Percentiles rank a stretch among this genome's conserved stretches.
phyloP scores from a whole-genome alignment of 495 filamentous ascomycete genomes.

The Bathelium albidoporum region DNA sequence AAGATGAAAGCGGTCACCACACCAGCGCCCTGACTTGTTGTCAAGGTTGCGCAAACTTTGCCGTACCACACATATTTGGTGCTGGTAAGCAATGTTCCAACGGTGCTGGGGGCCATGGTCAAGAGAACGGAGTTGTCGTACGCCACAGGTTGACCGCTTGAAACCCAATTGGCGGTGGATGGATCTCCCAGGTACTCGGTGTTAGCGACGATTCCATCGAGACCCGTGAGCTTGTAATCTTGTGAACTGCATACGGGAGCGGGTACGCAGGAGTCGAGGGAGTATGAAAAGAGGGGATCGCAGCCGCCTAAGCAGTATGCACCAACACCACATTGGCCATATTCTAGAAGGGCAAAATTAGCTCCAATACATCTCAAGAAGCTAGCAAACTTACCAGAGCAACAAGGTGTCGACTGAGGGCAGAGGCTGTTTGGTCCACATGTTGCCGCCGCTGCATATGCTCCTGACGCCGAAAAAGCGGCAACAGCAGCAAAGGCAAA shows the following conservation, averaged over 20 bases:
- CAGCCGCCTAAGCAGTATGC: constrained; percentile 95
- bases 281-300: constrained; percentile 71
- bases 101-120: constrained; percentile 74
- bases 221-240: constrained; percentile 58
- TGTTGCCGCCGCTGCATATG: constrained; percentile 21
- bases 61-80: constrained; percentile 97
- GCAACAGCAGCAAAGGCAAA: constrained; percentile 16
- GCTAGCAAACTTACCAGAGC: constrained; percentile 63
- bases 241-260: constrained; percentile 68
- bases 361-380: constrained; percentile 5
- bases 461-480: constrained; percentile 10
- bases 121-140: constrained; percentile 57
- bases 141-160: constrained; percentile 59
- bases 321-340: constrained; percentile 85
- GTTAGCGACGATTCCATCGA: constrained; percentile 58
- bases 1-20: constrained; percentile 96
- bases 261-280: constrained; percentile 77
- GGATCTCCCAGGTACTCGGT: constrained; percentile 78
- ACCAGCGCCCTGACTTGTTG: constrained; percentile 72
- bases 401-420: constrained; percentile 70
- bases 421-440: constrained; percentile 57
- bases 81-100: constrained; percentile 78
- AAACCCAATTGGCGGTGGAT: constrained; percentile 71
- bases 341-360: constrained; percentile 49
- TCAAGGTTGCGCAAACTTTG: constrained; percentile 74